Conservation (phyloP, 352 stramenopile genomes). For the Globisporangium perplexum region DNA sequence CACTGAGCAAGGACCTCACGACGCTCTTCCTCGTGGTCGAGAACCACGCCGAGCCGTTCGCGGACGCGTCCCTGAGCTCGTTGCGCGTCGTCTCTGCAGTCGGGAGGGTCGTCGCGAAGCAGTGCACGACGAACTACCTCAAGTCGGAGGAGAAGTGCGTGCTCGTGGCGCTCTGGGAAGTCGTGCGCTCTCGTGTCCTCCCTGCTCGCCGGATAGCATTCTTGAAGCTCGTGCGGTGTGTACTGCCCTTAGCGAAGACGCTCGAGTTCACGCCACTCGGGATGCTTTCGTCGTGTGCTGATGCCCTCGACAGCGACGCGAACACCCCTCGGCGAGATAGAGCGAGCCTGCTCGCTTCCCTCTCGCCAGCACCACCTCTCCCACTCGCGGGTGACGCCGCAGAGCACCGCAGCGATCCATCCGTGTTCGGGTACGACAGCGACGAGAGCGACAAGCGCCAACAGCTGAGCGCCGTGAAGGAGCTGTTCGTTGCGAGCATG, state of each 20-base stretch:
- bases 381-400: neutral
- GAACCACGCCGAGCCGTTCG: conserved; percentile 19
- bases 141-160: conserved; percentile 37
- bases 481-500: conserved; percentile 22
- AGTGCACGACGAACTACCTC: conserved; percentile 10
- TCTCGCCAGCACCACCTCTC: neutral
- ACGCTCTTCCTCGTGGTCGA: conserved; percentile 25
- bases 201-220: conserved; percentile 33
- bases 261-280: conserved; percentile 33
- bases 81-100: conserved; percentile 24
- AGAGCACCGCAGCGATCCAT: neutral
- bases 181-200: conserved; percentile 32
- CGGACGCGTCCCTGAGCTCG: conserved; percentile 11
- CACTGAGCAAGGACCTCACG: conserved; percentile 33
- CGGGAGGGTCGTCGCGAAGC: conserved; percentile 12
- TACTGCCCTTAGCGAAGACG: conserved; percentile 30
- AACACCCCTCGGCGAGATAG: neutral
- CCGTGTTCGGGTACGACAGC: conserved; percentile 24
- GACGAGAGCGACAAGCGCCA: conserved; percentile 32
- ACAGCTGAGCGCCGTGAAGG: conserved; percentile 27
- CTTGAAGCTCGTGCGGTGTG: conserved; percentile 27
- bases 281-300: conserved; percentile 3
- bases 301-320: neutral
- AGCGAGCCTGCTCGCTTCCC: no score
- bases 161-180: conserved; percentile 43